Evolutionary conservation across 306 rosid species (phyloP).

Genomic region (Spatholobus suberectus): DNA sequence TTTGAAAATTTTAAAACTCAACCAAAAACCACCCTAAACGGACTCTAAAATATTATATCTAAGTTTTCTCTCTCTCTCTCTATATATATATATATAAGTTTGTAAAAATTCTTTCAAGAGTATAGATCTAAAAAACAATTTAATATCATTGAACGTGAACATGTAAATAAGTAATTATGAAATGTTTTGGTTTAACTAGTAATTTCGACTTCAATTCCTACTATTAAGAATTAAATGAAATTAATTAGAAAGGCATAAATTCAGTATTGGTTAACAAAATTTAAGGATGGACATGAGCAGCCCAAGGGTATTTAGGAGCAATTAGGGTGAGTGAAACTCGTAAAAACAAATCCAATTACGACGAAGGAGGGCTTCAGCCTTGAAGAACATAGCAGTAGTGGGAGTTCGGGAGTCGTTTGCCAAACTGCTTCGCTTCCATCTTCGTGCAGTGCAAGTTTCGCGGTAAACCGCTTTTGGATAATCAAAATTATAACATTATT

Average conservation of each 20-base stretch:
- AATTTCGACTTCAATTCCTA: background rate
- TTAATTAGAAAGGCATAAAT: background rate
- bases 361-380: too few species aligned
- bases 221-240: background rate
- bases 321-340: background rate
- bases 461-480: background rate
- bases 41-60: too few species aligned
- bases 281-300: background rate
- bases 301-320: background rate
- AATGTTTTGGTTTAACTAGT: background rate
- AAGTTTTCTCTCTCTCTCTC: too few species aligned
- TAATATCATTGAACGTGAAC: too few species aligned
- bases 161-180: too few species aligned
- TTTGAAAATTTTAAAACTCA: too few species aligned
- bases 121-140: too few species aligned
- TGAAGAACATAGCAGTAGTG: background rate
- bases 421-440: background rate
- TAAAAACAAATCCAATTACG: background rate
- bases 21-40: too few species aligned
- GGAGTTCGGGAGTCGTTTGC: background rate
- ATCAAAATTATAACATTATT: background rate
- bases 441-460: background rate
- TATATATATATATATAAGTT: too few species aligned
- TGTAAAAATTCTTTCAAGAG: background rate
- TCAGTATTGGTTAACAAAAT: background rate